Evolutionary conservation across 345 rosid genomes (phyloP).

Genomic region (Gossypium turneri): DNA sequence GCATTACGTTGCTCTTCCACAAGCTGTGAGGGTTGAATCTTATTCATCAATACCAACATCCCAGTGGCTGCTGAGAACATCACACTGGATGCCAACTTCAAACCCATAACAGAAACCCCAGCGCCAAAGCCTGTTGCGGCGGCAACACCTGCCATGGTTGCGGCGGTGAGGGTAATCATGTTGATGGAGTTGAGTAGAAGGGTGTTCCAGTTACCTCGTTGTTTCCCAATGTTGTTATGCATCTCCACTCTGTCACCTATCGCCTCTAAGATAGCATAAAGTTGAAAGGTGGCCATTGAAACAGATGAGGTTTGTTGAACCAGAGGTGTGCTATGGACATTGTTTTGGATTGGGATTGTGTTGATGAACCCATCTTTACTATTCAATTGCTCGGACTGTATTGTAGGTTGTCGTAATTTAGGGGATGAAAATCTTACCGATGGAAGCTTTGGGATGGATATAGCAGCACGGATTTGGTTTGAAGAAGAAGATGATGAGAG

Average conservation of each 20-base stretch:
- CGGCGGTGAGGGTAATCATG: constrained; percentile 42
- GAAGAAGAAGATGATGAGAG: background rate
- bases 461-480: background rate
- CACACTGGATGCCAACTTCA: constrained; percentile 37
- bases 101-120: constrained; percentile 15
- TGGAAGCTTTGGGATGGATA: background rate
- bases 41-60: constrained; percentile 41
- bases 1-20: constrained; percentile 63
- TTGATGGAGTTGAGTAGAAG: constrained; percentile 49
- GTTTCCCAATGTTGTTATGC: constrained; percentile 48
- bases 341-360: constrained; percentile 8
- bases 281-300: constrained; percentile 15
- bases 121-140: constrained; percentile 20
- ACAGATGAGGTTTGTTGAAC: background rate
- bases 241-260: constrained; percentile 48
- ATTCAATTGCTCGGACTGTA: constrained; percentile 1
- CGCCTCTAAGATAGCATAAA: constrained; percentile 37
- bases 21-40: constrained; percentile 56
- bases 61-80: constrained; percentile 39
- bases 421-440: constrained; percentile 24
- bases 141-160: constrained; percentile 43
- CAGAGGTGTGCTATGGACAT: background rate
- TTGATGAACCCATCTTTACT: constrained; percentile 5
- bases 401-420: constrained; percentile 14
- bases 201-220: constrained; percentile 46